Evolutionary conservation across 2,329 filamentous ascomycete genomes (phyloP), one percentile per base, ranked within the genome.

Genomic region (Nothophaeocryptopus gaeumannii): DNA sequence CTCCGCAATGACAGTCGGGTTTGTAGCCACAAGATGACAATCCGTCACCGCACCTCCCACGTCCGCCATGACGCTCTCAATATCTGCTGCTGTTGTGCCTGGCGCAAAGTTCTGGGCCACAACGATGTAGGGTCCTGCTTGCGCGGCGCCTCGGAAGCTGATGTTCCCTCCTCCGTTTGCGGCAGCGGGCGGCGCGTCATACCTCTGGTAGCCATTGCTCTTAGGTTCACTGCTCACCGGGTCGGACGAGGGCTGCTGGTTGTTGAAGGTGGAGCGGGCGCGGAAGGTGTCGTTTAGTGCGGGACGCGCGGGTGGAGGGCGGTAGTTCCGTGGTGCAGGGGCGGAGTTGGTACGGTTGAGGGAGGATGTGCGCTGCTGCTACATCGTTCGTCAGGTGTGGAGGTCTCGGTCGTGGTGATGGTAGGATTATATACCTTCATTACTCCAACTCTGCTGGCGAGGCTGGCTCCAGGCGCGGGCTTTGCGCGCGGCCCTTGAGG

Each of bases 31-130:
- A 34, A 93, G 72, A 32, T 76, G 79, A 71, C 88, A 92, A 62
- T 79, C 81, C 16, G 79, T 64, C 62, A 89, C 78, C 53, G 84
- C 76, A 30, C 79, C 79, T 34, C 85, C 86, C n/a, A 88, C 73
- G 46, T 55, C 56, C 15, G 51, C 46, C 82, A 93, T 84, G 49
- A 88, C 88, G 60, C 84, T 87, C 73, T 90, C 86, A 52, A 93
- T 89, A 63, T 93, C 88, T 29, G 85, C 86, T 1, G 85, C 85
- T 5, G 88, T 90, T 0, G 88, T 93, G 33, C 88, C 88, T 2
- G 82, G 82, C 10, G 88, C 88, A 66, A 93, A 89, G 74, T 93
- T 93, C 69, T 88, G 85, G 2, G 85, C 87, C 66, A 89, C 79
- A 16, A 93, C 80, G 13, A 81, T 79, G 60, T 81, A 88, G 1